A percentile compares a stretch with the other conserved stretches of the same genome.
Evolutionary conservation across 768 basidiomycete species (phyloP).

Genomic region (Kwoniella botswanensis): DNA sequence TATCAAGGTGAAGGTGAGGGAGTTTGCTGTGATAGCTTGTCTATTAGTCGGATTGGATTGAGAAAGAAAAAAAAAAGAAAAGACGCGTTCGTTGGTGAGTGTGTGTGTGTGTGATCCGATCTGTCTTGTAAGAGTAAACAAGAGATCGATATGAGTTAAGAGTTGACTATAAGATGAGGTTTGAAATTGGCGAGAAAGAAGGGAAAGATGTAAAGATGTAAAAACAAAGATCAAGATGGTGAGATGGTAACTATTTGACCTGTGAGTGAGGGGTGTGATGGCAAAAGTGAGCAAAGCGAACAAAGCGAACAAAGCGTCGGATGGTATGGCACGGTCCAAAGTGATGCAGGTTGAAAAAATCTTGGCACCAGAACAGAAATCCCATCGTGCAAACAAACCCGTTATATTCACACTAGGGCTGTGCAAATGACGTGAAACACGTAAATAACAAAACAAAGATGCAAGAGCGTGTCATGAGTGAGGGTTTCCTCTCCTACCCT

Average conservation of each 20-base stretch:
- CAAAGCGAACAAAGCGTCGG: constrained; percentile 7
- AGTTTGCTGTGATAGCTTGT: constrained; percentile 20
- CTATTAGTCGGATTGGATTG: background rate
- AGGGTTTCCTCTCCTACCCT: background rate
- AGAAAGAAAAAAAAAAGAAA: background rate
- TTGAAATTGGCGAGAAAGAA: background rate
- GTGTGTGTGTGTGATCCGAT: background rate
- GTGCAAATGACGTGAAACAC: constrained; percentile 23
- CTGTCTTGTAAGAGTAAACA: background rate
- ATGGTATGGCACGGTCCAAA: too few species aligned
- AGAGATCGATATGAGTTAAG: background rate
- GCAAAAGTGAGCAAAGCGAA: background rate
- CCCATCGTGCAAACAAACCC: background rate
- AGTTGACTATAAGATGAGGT: background rate
- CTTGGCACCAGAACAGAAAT: constrained; percentile 7
- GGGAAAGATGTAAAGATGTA: background rate
- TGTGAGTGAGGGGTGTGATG: background rate
- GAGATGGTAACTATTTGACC: background rate
- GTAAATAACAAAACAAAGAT: constrained; percentile 6
- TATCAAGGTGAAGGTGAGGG: constrained; percentile 1
- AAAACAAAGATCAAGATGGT: background rate
- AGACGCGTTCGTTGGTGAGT: background rate
- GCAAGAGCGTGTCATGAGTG: background rate
- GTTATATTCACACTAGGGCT: constrained; percentile 1
- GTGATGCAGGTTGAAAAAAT: background rate